Percentiles rank a stretch among this genome's conserved stretches.
phyloP scores from a whole-genome alignment of 2,329 filamentous ascomycete species.

The Fusarium nodosum region DNA sequence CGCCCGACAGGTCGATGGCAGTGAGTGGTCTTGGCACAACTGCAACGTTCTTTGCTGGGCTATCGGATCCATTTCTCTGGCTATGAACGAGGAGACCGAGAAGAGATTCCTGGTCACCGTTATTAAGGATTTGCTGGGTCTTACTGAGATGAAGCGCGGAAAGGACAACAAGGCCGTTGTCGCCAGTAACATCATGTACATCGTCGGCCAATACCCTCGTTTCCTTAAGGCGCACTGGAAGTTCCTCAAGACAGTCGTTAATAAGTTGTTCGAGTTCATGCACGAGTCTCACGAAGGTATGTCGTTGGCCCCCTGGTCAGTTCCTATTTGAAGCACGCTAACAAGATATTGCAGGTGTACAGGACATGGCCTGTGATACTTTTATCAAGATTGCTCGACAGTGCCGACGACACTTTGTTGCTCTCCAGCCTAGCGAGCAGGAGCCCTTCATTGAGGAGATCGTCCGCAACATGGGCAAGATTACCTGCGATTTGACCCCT shows the following conservation, averaged over 20 bases:
- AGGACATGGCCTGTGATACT: constrained; percentile 99
- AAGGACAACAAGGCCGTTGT: constrained; percentile 99
- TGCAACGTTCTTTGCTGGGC: constrained; percentile 99
- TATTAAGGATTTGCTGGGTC: constrained; percentile 95
- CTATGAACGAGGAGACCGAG: constrained; percentile 99
- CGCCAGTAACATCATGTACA: constrained; percentile 99
- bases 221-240: constrained; percentile 99
- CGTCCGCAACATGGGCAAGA: constrained; percentile 93
- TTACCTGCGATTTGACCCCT: constrained; percentile 93
- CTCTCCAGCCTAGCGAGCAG: constrained; percentile 90
- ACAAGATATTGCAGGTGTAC: constrained; percentile 74
- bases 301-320: constrained; percentile 44
- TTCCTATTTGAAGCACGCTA: constrained; percentile 36
- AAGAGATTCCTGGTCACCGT: constrained; percentile 98
- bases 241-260: constrained; percentile 99
- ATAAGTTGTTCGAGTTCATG: constrained; percentile 99
- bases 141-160: constrained; percentile 99
- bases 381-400: constrained; percentile 99
- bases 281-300: constrained; percentile 97
- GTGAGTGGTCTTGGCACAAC: constrained; percentile 99
- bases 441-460: constrained; percentile 99
- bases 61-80: constrained; percentile 97
- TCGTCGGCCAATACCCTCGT: constrained; percentile 97
- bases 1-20: constrained; percentile 91
- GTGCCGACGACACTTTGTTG: constrained; percentile 97